Percentiles rank a stretch among this genome's conserved stretches.
These are phyloP conservation scores for Acrocalymma vagum DNA, from an alignment of 2,329 filamentous ascomycete genomes.

Conservation along the genomic window DNA sequence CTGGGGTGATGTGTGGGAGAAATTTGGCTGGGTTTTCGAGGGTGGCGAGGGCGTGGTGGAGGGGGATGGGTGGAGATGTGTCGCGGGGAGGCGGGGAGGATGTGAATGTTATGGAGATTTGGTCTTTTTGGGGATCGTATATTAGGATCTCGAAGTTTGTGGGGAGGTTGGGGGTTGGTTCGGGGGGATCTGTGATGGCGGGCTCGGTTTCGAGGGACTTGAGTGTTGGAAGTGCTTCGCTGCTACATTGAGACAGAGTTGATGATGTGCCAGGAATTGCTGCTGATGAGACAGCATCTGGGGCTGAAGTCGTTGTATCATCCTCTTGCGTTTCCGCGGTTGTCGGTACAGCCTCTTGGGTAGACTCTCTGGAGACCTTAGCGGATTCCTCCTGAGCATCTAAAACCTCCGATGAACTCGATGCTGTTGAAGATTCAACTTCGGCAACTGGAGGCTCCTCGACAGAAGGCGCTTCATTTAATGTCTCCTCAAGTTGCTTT, in stretches of 20 bases:
- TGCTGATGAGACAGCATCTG: background rate
- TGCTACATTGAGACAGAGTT: no score
- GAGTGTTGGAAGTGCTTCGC: no score
- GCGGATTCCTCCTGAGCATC: constrained; percentile 24
- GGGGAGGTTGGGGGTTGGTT: constrained; percentile 3
- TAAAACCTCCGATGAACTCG: no score
- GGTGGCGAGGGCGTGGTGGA: constrained; percentile 35
- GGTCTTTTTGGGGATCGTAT: constrained; percentile 35
- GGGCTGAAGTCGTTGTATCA: constrained; percentile 1
- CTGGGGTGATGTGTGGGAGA: constrained; percentile 34
- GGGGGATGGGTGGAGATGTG: constrained; percentile 25
- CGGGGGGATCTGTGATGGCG: background rate
- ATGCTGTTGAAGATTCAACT: no score
- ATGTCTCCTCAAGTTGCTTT: background rate
- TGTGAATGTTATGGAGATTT: constrained; percentile 30
- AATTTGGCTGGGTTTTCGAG: constrained; percentile 39
- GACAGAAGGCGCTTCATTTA: constrained; percentile 2
- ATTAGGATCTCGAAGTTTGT: constrained; percentile 35
- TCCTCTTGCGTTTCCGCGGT: background rate
- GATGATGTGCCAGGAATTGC: background rate
- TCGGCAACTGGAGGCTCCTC: no score
- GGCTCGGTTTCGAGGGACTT: background rate
- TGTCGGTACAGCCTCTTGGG: no score
- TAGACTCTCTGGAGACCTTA: background rate
- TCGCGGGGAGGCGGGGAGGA: constrained; percentile 20